A percentile compares a stretch with the other conserved stretches of the same genome.
Evolutionary conservation across 1,139 yeast genomes (phyloP).

Genomic region (Diutina mesorugosa): DNA sequence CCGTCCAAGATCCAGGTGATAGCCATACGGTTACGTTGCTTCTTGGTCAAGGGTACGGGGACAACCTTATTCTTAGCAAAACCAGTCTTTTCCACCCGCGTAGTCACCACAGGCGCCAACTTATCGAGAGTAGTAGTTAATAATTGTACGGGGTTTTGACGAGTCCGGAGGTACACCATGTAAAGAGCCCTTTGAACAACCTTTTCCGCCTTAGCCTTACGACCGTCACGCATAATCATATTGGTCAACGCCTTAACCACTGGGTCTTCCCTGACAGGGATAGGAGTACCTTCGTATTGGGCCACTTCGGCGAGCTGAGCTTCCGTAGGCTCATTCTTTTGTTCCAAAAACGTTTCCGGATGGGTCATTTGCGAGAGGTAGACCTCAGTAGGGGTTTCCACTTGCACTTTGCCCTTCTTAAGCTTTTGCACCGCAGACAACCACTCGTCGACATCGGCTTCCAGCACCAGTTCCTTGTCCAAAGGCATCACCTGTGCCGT

Average conservation of each 20-base stretch:
- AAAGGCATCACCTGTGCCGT: slow-evolving; percentile 28
- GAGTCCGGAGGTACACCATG: slow-evolving; percentile 57
- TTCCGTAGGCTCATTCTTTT: slow-evolving; percentile 39
- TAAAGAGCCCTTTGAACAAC: slow-evolving; percentile 69
- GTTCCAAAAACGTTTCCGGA: slow-evolving; percentile 16
- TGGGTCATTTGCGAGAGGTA: slow-evolving; percentile 23
- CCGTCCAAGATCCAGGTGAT: slow-evolving; percentile 87
- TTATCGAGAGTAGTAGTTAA: slow-evolving; percentile 66
- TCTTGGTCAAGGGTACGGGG: slow-evolving; percentile 72
- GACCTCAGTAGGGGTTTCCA: slow-evolving; percentile 27
- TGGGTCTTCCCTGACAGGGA: slow-evolving; percentile 58
- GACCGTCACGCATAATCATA: slow-evolving; percentile 87
- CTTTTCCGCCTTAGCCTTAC: slow-evolving; percentile 70
- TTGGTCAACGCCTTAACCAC: slow-evolving; percentile 69
- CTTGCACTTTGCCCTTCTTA: slow-evolving; percentile 27
- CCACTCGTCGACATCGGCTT: slow-evolving; percentile 57
- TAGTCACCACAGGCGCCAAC: slow-evolving; percentile 75
- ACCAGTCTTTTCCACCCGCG: slow-evolving; percentile 72
- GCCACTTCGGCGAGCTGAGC: slow-evolving; percentile 48
- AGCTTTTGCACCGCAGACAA: slow-evolving; percentile 45
- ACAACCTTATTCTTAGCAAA: slow-evolving; percentile 71
- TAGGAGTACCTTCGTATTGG: slow-evolving; percentile 32
- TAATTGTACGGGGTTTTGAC: slow-evolving; percentile 66
- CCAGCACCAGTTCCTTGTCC: slow-evolving; percentile 26
- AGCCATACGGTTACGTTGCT: slow-evolving; percentile 79